Base-by-base conservation (phyloP, 2,329 filamentous ascomycete genomes). In the Cordyceps tenuipes region DNA sequence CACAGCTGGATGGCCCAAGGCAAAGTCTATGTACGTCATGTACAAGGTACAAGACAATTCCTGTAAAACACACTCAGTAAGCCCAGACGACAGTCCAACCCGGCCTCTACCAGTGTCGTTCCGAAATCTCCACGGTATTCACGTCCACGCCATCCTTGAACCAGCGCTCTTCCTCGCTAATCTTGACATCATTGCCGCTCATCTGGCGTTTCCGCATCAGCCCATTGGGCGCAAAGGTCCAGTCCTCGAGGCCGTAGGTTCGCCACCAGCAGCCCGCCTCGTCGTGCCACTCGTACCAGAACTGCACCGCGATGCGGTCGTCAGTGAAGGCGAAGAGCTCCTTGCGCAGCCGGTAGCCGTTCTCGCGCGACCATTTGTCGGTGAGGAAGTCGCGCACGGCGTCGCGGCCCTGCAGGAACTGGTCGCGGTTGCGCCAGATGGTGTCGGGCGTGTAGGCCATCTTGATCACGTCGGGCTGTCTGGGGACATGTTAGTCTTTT, bases 241-340 rank as follows among this genome's bases (percentile, higher is more conserved):
- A 90, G 68, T 91, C 87, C 68, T 91, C 88, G 12, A 95, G 80
- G 0, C 91, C 91, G 68, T 95, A 95, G 49, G 88, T 91, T n/a
- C 90, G 80, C 80, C 88, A 92, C 90, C 90, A 96, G 70, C 90
- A 85, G 43, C 88, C 86, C 1, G 78, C 66, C 8, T 74, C 73
- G 67, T 93, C 89, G 64, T 85, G 81, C 74, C 85, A 92, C 72
- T 95, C 88, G 68, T 93, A 95, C 90, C 90, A 95, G 71, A 94
- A 95, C 69, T 96, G 90, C 23, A 95, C 91, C 1, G 90, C 90
- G 64, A 92, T 93, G 73, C 79, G 88, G 72, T 93, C 78, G 43
- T 86, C 85, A 0, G 75, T 79, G 68, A 91, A 94, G 1, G 89
- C 80, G 72, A 95, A 96, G 1, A 96, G 76, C 70, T 96, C 91